Percentiles rank a stretch among this genome's conserved stretches.
phyloP scores from a whole-genome alignment of 1,284 basidiomycete species.

The Neonothopanus nambi region DNA sequence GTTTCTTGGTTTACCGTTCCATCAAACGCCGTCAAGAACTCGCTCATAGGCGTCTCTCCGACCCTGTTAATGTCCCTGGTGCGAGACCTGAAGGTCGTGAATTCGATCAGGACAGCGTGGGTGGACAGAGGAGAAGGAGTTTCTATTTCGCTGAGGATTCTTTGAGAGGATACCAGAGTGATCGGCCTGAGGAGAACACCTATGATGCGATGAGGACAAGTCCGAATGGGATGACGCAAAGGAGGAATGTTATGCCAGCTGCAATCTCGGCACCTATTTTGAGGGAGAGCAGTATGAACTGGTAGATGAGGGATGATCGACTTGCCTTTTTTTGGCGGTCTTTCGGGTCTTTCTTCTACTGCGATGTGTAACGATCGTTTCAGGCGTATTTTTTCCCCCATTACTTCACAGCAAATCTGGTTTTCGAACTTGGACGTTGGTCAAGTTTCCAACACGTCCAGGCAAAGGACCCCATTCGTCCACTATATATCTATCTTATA shows the following conservation, averaged over 20 bases:
- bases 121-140: conserved; percentile 67
- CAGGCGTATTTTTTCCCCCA: too few species aligned
- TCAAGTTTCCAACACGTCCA: too few species aligned
- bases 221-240: conserved; percentile 41
- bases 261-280: conserved; percentile 68
- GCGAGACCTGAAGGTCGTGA: conserved; percentile 59
- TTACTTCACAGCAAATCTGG: too few species aligned
- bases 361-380: too few species aligned
- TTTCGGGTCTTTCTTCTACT: too few species aligned
- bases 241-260: conserved; percentile 50
- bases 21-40: conserved; percentile 60
- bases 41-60: conserved; percentile 63
- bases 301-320: conserved; percentile 38
- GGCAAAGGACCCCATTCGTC: too few species aligned
- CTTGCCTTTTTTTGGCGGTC: too few species aligned
- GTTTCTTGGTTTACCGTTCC: conserved; percentile 61
- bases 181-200: conserved; percentile 29
- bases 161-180: conserved; percentile 54
- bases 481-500: too few species aligned
- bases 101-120: conserved; percentile 73
- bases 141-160: conserved; percentile 86
- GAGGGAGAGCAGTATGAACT: conserved; percentile 73
- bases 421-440: too few species aligned
- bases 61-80: conserved; percentile 42
- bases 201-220: conserved; percentile 6